A percentile compares a stretch with the other conserved stretches of the same genome.
These are phyloP conservation scores for Fusarium paranaense DNA, from an alignment of 2,329 filamentous ascomycete species.

Conservation along the genomic window DNA sequence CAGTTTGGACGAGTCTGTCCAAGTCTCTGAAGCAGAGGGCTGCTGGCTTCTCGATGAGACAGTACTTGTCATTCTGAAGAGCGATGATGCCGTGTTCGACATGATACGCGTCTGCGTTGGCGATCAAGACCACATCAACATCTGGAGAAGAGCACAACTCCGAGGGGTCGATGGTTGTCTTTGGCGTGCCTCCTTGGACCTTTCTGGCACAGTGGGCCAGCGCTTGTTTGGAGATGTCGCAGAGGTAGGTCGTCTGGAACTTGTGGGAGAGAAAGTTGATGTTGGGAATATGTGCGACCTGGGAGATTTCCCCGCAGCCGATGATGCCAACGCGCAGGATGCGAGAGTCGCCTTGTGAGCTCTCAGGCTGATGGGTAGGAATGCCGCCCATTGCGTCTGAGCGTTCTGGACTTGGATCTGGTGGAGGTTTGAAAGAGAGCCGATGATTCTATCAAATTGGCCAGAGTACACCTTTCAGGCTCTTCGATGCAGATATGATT, in stretches of 20 bases:
- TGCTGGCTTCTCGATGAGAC: constrained; percentile 70
- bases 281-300: constrained; percentile 65
- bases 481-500: background rate
- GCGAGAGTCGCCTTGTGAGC: background rate
- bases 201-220: constrained; percentile 41
- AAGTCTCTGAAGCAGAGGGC: constrained; percentile 61
- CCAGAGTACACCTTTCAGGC: background rate
- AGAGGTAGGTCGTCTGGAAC: constrained; percentile 62
- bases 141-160: constrained; percentile 56
- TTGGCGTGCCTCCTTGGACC: constrained; percentile 30
- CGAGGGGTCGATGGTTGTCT: constrained; percentile 51
- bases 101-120: constrained; percentile 66
- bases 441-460: background rate
- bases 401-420: background rate
- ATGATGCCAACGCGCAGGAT: constrained; percentile 50
- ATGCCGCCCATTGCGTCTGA: background rate
- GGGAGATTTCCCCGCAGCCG: constrained; percentile 62
- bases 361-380: background rate
- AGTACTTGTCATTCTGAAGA: constrained; percentile 64
- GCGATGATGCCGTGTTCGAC: constrained; percentile 62
- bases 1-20: constrained; percentile 61
- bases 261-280: constrained; percentile 57
- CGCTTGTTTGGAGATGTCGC: constrained; percentile 58
- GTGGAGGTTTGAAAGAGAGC: background rate
- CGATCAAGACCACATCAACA: constrained; percentile 66